Base-by-base conservation (phyloP, 129 eudicot species). In the Logfia minima region DNA sequence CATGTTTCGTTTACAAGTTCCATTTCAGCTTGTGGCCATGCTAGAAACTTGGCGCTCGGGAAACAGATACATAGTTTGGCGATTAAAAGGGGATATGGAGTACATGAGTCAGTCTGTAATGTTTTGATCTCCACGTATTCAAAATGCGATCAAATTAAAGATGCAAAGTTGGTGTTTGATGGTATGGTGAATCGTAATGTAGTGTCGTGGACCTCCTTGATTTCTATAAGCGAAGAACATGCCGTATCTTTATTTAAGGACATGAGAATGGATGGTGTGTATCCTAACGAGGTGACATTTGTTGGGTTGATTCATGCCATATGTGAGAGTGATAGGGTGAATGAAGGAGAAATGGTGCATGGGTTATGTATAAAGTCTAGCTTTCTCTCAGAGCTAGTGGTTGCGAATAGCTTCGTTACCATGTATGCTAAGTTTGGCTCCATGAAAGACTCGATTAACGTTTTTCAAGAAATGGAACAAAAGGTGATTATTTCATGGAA, bases 141-240 rank as follows among this genome's bases (percentile, higher is more conserved):
- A 1, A 94, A 91, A 83, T 86, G 97, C 82, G 80, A 83, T 19
- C 48, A 66, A 11, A 75, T 71, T 21, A 72, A 85, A 83, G 96
- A 89, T 74, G 93, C 94, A 71, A 82, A 83, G 29, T 32, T 80
- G 76, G 97, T 94, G 4, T 94, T 91, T 66, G 77, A 78, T 52
- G 83, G 75, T 69, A 94, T 89, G 85, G 60, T 6, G 26, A 88
- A 83, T 28, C 88, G 88, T 29, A 91, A 91, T 77, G 98, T 94
- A 6, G 87, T 94, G 8, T 89, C 98, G 0, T 94, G 97, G 93
- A 94, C 98, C 18, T 91, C 97, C 58, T 87, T 94, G 93, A 71
- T 94, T 58, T 91, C 98, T 21, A 85, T 87, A 60, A 64, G 81
- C 22, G 89, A 87, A 71, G 96, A 85, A 18, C 69, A 87, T 13